Base-by-base conservation (phyloP, 805 yeast genomes). In the Kregervanrija pseudodelftensis region DNA sequence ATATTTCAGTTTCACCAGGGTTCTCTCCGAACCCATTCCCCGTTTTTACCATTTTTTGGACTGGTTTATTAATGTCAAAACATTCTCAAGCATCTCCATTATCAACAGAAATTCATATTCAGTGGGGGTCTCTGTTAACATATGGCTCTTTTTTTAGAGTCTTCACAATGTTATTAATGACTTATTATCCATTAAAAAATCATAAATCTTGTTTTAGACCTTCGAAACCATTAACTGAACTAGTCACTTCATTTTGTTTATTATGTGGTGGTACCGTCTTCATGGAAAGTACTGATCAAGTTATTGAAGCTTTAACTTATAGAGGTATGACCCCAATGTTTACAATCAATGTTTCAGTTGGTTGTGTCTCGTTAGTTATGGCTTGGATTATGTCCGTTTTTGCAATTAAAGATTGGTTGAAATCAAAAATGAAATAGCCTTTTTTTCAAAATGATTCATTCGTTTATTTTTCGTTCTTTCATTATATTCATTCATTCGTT, bases 1-100 rank as follows among this genome's bases (percentile, higher is more conserved):
- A 36, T 15, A 41, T 43, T 11, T 10, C 46, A 17, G 74, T 56
- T 11, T 64, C 82, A 1, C 90, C 90, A 2, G 95, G 95, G 0
- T 85, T 70, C 62, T 82, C 95, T 1, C 90, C 95, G 51, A 93
- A 93, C 61, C 97, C 97, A 32, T 88, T 93, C 76, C 97, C 98
- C 3, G 80, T 86, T 1, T 77, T 93, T 52, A 88, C 95, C 2
- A 85, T 93, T 32, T 93, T 86, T 67, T 93, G 96, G 95, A 93
- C 98, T 1, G 99, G 99, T 30, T 74, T 83, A 11, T 72, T 93
- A 49, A 93, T 93, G 99, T 89, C 97, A 1, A 87, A 84, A 63
- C 99, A 93, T 65, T 80, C 79, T 35, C 99, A 93, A 65, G 85
- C 90, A 5, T 82, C 93, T 1, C 69, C 61, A 43, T 73, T 84